Conservation (phyloP, 2,329 filamentous ascomycete genomes). For the Arthrobotrys entomopaga region DNA sequence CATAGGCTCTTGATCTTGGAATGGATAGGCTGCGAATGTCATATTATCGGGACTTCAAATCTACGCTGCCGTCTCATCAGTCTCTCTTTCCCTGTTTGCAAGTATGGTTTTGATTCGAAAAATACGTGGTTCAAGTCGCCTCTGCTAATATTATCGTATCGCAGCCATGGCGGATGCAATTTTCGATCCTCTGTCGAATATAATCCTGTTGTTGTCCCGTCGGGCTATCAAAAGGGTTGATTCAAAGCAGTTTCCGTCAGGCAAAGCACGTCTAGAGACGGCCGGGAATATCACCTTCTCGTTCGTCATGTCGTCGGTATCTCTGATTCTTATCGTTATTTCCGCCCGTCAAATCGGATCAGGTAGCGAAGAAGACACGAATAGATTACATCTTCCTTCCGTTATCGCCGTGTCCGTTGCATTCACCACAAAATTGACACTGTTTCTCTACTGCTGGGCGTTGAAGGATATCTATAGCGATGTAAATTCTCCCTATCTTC, state of each 20-base stretch:
- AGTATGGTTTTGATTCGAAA: constrained; percentile 71
- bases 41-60: constrained; percentile 82
- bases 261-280: constrained; percentile 93
- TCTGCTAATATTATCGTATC: constrained; percentile 6
- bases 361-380: constrained; percentile 66
- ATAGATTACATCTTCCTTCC: constrained; percentile 80
- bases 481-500: constrained; percentile 63
- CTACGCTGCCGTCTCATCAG: constrained; percentile 85
- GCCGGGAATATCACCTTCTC: constrained; percentile 96
- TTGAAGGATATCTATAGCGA: constrained; percentile 91
- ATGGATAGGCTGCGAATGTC: constrained; percentile 74
- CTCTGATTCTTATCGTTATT: constrained; percentile 90
- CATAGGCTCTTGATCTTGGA: neutral
- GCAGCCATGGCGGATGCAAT: constrained; percentile 76
- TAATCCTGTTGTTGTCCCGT: constrained; percentile 85
- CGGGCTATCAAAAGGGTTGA: constrained; percentile 90
- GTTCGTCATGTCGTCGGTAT: constrained; percentile 93
- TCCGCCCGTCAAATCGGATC: constrained; percentile 76
- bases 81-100: constrained; percentile 94
- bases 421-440: constrained; percentile 80
- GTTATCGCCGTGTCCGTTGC: constrained; percentile 86
- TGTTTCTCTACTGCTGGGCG: constrained; percentile 94
- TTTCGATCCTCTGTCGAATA: constrained; percentile 89
- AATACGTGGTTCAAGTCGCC: neutral
- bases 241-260: constrained; percentile 84